Evolutionary conservation across 2,329 filamentous ascomycete species (phyloP).

Genomic region (Zarea fungicola): DNA sequence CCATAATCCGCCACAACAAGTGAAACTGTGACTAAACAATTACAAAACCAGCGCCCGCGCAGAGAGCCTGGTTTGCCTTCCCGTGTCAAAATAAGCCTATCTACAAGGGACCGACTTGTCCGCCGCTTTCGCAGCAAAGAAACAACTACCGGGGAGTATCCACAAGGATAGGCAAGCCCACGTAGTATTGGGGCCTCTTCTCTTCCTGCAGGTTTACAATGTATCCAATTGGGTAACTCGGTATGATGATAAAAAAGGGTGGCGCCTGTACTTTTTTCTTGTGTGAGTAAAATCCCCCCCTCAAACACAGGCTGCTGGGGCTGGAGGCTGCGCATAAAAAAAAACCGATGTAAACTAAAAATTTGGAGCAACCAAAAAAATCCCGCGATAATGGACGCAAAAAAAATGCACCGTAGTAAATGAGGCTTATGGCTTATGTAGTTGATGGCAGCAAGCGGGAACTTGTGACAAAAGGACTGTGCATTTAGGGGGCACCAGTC

Average conservation of each 20-base stretch:
- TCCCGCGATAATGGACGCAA: no score
- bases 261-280: no score
- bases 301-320: no score
- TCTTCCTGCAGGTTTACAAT: not conserved
- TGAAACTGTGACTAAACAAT: not conserved
- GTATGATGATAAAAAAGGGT: not conserved
- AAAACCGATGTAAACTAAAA: no score
- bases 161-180: slow-evolving; percentile 9
- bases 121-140: not conserved
- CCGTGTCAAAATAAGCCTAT: no score
- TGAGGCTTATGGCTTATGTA: slow-evolving; percentile 2
- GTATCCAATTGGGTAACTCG: not conserved
- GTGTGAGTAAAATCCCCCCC: no score
- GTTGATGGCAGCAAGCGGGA: no score
- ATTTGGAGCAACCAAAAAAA: no score
- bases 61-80: no score
- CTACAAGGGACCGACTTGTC: not conserved
- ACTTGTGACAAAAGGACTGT: not conserved
- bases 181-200: slow-evolving; percentile 7
- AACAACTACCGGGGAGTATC: not conserved
- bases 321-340: no score
- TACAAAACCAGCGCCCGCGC: no score
- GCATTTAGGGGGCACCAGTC: not conserved
- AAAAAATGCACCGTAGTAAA: not conserved
- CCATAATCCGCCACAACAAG: slow-evolving; percentile 4